Percentiles rank a stretch among this genome's conserved stretches.
Evolutionary conservation across 768 basidiomycete genomes (phyloP).

Genomic region (Termitomyces titanicus): DNA sequence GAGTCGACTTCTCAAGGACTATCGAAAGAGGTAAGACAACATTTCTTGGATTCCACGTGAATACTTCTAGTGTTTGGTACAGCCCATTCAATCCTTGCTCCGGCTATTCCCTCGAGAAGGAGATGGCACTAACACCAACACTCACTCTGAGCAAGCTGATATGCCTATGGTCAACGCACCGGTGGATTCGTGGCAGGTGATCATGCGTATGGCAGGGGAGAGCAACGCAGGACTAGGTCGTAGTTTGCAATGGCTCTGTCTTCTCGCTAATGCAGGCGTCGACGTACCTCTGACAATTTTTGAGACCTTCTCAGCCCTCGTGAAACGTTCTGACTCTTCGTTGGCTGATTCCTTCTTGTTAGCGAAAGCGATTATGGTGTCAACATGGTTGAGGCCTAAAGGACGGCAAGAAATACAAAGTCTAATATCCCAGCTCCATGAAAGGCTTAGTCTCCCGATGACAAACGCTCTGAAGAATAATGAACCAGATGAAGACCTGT

Average conservation of each 20-base stretch:
- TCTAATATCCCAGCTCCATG: constrained; percentile 46
- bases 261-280: constrained; percentile 62
- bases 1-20: constrained; percentile 32
- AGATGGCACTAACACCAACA: constrained; percentile 37
- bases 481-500: constrained; percentile 33
- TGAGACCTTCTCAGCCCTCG: constrained; percentile 40
- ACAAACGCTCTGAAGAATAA: constrained; percentile 30
- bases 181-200: constrained; percentile 53
- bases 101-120: constrained; percentile 55
- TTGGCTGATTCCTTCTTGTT: constrained; percentile 47
- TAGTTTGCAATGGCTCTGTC: constrained; percentile 55
- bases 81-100: constrained; percentile 53
- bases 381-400: constrained; percentile 58
- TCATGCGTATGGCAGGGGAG: constrained; percentile 39
- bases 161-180: constrained; percentile 25
- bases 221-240: constrained; percentile 40
- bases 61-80: not conserved
- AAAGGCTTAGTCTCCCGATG: constrained; percentile 37
- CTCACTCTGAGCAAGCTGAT: constrained; percentile 26
- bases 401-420: constrained; percentile 57
- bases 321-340: constrained; percentile 32
- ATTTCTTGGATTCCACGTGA: not conserved
- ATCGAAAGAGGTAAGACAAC: constrained; percentile 34
- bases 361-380: constrained; percentile 48
- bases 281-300: constrained; percentile 55